Base-by-base conservation (phyloP, 1,284 basidiomycete genomes). In the Puccinia coronata region DNA sequence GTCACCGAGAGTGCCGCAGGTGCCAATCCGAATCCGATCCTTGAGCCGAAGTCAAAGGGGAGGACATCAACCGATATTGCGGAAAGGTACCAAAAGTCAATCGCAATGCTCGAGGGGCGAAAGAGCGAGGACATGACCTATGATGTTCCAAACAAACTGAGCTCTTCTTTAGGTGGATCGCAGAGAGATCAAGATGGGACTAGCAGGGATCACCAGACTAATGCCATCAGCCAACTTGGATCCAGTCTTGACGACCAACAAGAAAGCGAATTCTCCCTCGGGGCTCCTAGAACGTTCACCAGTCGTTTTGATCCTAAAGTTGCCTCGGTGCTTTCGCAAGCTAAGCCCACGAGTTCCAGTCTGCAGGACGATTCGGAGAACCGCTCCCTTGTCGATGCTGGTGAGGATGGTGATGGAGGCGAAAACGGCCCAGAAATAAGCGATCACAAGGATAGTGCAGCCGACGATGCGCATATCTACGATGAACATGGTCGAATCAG, bases 291-390 rank as follows among this genome's bases (percentile, higher is more conserved):
- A 43, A 28, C 69, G 23, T 79, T 79, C 51, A 79, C 76, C 39
- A 79, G 76, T 70, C 76, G 76, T 28, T 72, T 80, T 47, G 78
- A 80, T 63, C 70, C 78, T 23, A 80, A 80, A 51, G 78, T 80
- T n/a, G 43, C 69, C 25, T 71, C 55, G 31, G 78, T 80, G 12
- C 12, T 75, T 61, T 43, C 53, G 6, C 53, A 59, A 59, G 73
- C 36, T 39, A 53, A 28, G n/a, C 36, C 57, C 3, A 31, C 53
- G 28, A 41, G 73, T 36, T n/a, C 25, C 9, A 57, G 73, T 63
- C 73, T 43, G 8, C 49, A 41, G 12, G 73, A 49, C 55, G 73
- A 63, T 63, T 75, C 25, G 8, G 73, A 75, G 12, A 47, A 53
- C 41, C 39, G 43, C 39, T 67, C 41, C n/a, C 47, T 72, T 39